Evolutionary conservation across 345 rosid species (phyloP), one percentile per base, ranked within the genome.

Genomic region (Eucalyptus regnans): DNA sequence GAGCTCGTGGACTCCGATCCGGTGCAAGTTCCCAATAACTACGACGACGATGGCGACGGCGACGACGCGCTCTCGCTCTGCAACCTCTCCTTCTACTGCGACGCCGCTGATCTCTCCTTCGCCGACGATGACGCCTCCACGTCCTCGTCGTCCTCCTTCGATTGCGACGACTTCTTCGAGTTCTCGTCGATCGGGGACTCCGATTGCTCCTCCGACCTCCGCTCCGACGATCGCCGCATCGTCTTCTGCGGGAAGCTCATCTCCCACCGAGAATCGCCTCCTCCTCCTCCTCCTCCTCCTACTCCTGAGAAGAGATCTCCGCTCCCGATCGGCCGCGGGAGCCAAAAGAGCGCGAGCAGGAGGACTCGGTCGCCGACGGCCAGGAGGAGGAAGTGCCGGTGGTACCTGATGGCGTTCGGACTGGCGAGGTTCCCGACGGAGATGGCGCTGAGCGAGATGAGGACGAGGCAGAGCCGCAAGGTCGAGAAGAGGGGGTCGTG

Each of bases 331-430:
- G 83, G 89, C 43, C 90, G 14, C 81, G 52, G 37, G 88, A 90
- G 66, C 71, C 71, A n/a, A 29, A 89, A 88, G 50, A 88, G 62
- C 6, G 7, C 2, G 41, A 50, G 37, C 33, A 23, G 29, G 44
- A 44, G 46, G 71, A 64, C 9, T 17, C 46, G 48, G 56, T 85
- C 37, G 56, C 50, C 33, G 20, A 8, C 20, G 15, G n/a, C 5
- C 46, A 25, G 92, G 1, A 89, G 92, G 12, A 86, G 64, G 20
- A 93, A 90, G 89, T 92, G 93, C 33, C 93, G 91, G 71, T 93
- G 96, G 97, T 89, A 93, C 66, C 52, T 92, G 87, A 91, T 93
- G 50, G 92, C 92, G 44, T 93, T 95, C 86, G 95, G 95, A 85
- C 54, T 86, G 15, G 95, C 94, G 58, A 92, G 93, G 90, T 89